Evolutionary conservation across 2,329 filamentous ascomycete species (phyloP).

Genomic region (Colletotrichum viniferum): DNA sequence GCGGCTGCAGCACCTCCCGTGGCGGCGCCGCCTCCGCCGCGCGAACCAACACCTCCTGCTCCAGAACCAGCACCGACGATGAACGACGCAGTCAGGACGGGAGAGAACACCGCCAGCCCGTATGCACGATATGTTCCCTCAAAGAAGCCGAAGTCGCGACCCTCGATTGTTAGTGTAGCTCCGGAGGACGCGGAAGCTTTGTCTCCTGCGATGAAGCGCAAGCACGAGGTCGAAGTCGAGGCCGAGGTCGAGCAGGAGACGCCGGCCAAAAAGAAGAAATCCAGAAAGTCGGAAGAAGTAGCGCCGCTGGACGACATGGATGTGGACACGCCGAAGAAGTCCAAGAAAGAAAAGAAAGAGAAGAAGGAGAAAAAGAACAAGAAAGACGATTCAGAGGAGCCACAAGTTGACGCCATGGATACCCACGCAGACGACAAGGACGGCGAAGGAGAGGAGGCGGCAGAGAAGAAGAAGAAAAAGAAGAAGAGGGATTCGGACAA

Average conservation of each 20-base stretch:
- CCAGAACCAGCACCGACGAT: conserved; percentile 12
- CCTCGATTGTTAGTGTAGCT: neutral
- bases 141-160: conserved; percentile 20
- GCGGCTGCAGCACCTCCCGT: conserved; percentile 13
- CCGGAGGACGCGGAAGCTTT: neutral
- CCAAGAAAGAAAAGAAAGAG: conserved; percentile 39
- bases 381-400: conserved; percentile 18
- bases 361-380: conserved; percentile 34
- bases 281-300: conserved; percentile 28
- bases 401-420: neutral
- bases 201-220: conserved; percentile 33
- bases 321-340: conserved; percentile 18
- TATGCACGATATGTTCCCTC: conserved; percentile 22
- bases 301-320: conserved; percentile 24
- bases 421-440: neutral
- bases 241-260: conserved; percentile 28
- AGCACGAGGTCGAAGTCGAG: conserved; percentile 37
- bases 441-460: neutral
- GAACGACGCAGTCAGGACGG: neutral
- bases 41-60: neutral
- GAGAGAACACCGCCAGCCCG: neutral
- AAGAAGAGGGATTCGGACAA: conserved; percentile 10
- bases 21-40: neutral
- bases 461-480: conserved; percentile 23
- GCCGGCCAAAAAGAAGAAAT: conserved; percentile 38